A percentile compares a stretch with the other conserved stretches of the same genome.
Evolutionary conservation across 2,329 filamentous ascomycete species (phyloP).

Genomic region (Fonsecaea multimorphosa): DNA sequence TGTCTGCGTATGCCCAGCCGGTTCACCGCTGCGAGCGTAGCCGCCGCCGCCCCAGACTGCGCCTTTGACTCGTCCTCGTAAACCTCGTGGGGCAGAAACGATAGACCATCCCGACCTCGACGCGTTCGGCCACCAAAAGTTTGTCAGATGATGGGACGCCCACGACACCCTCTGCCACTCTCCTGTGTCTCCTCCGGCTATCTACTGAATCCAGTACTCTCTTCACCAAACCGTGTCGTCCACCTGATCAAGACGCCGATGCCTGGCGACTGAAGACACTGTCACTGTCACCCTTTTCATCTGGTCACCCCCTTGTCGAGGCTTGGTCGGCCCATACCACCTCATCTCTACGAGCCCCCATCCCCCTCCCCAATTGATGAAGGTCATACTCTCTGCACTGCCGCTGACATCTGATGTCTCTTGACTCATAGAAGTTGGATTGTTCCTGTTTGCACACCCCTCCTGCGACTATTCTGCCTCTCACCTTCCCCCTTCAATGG

Average conservation of each 20-base stretch:
- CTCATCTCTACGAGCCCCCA: too few relatives aligned
- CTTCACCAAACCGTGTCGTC: slow-evolving; percentile 3
- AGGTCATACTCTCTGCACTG: slow-evolving; percentile 6
- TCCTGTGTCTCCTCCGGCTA: neutral
- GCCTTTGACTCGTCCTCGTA: neutral
- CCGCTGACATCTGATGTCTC: slow-evolving; percentile 7
- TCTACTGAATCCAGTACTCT: neutral
- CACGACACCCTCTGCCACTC: neutral
- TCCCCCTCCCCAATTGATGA: neutral
- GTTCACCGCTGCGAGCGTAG: neutral
- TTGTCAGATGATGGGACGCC: slow-evolving; percentile 19
- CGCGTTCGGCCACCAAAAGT: slow-evolving; percentile 12
- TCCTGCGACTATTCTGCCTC: neutral
- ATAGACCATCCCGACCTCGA: slow-evolving; percentile 1
- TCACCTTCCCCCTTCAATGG: slow-evolving; percentile 19
- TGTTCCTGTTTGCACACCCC: neutral
- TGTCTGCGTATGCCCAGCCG: neutral
- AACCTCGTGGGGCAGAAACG: neutral
- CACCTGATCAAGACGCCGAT: slow-evolving; percentile 21
- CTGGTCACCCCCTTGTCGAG: neutral
- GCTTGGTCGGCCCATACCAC: neutral
- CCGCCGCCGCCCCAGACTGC: neutral
- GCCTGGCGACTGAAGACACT: neutral
- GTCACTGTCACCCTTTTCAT: neutral
- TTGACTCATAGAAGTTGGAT: neutral